Evolutionary conservation across 129 eudicot genomes (phyloP).

Genomic region (Chrysanthemum lavandulifolium): DNA sequence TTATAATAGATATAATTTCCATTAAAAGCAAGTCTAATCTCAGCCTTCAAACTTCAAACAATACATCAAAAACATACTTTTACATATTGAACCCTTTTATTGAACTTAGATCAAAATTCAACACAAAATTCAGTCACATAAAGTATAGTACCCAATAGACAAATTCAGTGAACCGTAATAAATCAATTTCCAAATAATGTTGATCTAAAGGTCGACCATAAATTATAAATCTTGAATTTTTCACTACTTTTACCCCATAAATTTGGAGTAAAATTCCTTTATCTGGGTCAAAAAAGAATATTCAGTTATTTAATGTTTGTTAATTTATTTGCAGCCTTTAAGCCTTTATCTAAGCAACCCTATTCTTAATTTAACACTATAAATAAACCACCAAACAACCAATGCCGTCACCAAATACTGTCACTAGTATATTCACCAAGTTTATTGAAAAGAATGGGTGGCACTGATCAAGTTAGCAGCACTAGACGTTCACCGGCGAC

Average conservation of each 20-base stretch:
- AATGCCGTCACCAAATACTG: slow-evolving; percentile 8
- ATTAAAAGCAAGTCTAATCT: no score
- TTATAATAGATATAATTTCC: no score
- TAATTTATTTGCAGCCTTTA: slow-evolving; percentile 8
- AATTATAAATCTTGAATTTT: slow-evolving; percentile 28
- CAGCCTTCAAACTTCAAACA: no score
- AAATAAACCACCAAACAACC: slow-evolving; percentile 27
- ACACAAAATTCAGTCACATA: not conserved
- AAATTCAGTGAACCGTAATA: not conserved
- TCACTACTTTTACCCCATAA: slow-evolving; percentile 17
- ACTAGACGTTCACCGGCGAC: slow-evolving; percentile 22
- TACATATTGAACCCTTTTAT: not conserved
- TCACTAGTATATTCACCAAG: slow-evolving; percentile 13
- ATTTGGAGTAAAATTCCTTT: slow-evolving; percentile 14
- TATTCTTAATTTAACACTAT: slow-evolving; percentile 26
- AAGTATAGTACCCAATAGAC: not conserved
- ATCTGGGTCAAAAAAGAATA: slow-evolving; percentile 30
- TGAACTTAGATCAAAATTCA: not conserved
- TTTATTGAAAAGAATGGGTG: slow-evolving; percentile 17
- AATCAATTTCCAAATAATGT: not conserved
- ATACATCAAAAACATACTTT: no score
- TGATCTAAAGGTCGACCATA: slow-evolving; percentile 25
- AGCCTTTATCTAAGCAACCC: slow-evolving; percentile 17
- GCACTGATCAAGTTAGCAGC: slow-evolving; percentile 28
- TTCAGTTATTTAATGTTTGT: slow-evolving; percentile 9